phyloP scores from a whole-genome alignment of 129 eudicot species.

The Helianthus annuus region HanXRQr2.0-SUNRISE NC_035438.2:70769141-70769640 shows the following conservation, averaged over 20 bases:
- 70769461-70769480: background rate
- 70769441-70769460: conserved; percentile 4
- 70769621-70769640: conserved; percentile 99
- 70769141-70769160: background rate
- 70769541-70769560: background rate
- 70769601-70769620: conserved; percentile 97
- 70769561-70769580: conserved; percentile 22
- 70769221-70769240: conserved; percentile 17
- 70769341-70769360: background rate
- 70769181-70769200: background rate
- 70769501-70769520: conserved; percentile 4
- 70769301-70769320: conserved; percentile 3
- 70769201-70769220: conserved; percentile 11
- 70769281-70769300: conserved; percentile 1
- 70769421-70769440: conserved; percentile 17
- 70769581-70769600: conserved; percentile 47
- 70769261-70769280: conserved; percentile 11
- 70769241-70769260: background rate
- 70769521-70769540: background rate
- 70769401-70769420: background rate
- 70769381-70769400: conserved; percentile 2
- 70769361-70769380: conserved; percentile 2
- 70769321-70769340: background rate
- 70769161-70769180: background rate
- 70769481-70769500: background rate